Conservation (phyloP, 2,329 filamentous ascomycete genomes). For the Pseudocercospora cruenta region DNA sequence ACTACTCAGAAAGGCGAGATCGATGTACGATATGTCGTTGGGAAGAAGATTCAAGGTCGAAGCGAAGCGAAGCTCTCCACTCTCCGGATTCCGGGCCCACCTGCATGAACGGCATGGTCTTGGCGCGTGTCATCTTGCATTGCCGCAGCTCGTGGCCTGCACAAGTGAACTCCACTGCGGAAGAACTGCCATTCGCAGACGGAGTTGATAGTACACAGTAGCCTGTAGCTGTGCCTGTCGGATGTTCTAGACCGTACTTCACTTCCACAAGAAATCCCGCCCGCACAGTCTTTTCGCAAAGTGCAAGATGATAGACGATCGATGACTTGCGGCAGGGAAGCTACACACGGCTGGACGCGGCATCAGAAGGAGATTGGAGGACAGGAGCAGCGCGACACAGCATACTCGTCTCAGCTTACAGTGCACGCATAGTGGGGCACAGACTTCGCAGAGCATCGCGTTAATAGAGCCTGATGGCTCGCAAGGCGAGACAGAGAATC, state of each 20-base stretch:
- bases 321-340: not conserved
- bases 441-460: not conserved
- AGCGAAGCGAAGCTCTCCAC: too few species aligned
- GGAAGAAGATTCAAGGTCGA: too few species aligned
- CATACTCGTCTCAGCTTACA: not conserved
- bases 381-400: not conserved
- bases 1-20: not conserved
- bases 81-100: not conserved
- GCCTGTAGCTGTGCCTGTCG: not conserved
- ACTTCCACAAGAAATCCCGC: not conserved
- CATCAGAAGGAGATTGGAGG: not conserved
- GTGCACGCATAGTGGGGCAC: conserved; percentile 4
- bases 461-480: conserved; percentile 46
- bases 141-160: conserved; percentile 1
- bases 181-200: not conserved
- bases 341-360: not conserved
- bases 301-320: not conserved
- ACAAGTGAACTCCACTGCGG: not conserved
- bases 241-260: not conserved
- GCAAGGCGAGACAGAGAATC: conserved; percentile 58
- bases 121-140: conserved; percentile 1
- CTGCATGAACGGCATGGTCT: not conserved
- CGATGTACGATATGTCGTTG: not conserved
- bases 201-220: not conserved
- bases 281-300: not conserved